Evolutionary conservation across 164 flowering plant species (phyloP).

Genomic region (Pachysandra terminalis): DNA sequence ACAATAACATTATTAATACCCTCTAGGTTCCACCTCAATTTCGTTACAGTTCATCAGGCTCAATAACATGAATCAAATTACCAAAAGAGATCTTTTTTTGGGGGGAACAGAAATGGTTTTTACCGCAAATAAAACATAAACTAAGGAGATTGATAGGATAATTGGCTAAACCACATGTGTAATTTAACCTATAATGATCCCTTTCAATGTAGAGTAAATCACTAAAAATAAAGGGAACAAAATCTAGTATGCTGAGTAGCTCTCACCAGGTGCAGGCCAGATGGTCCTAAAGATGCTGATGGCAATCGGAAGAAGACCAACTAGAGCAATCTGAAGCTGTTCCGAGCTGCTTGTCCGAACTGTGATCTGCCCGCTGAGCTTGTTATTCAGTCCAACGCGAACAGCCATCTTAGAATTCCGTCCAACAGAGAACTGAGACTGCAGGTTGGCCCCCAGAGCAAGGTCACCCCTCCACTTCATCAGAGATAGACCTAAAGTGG

Average conservation of each 20-base stretch:
- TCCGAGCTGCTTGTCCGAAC: constrained; percentile 87
- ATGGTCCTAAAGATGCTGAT: constrained; percentile 51
- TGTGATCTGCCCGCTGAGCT: constrained; percentile 80
- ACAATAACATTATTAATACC: constrained; percentile 5
- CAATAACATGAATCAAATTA: constrained; percentile 3
- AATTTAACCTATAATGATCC: constrained; percentile 5
- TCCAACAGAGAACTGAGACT: constrained; percentile 75
- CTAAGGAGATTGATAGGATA: constrained; percentile 9
- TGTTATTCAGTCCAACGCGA: constrained; percentile 82
- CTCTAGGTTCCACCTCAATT: constrained; percentile 26
- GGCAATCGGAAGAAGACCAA: constrained; percentile 67
- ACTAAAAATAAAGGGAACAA: constrained; percentile 3
- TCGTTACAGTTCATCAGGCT: constrained; percentile 10
- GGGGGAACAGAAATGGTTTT: background rate
- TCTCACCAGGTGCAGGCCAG: constrained; percentile 48
- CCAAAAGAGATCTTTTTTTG: no score
- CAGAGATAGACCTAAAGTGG: constrained; percentile 74
- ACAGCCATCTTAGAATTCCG: constrained; percentile 71
- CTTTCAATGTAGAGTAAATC: constrained; percentile 2
- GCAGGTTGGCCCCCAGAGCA: constrained; percentile 75
- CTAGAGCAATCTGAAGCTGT: constrained; percentile 80
- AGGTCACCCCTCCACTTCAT: constrained; percentile 91
- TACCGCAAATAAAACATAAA: background rate
- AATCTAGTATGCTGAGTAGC: constrained; percentile 54
- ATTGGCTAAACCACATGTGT: constrained; percentile 8